A percentile compares a stretch with the other conserved stretches of the same genome.
phyloP scores from a whole-genome alignment of 225 moss, liverwort and hornwort species.

The Polytrichum formosum region DNA sequence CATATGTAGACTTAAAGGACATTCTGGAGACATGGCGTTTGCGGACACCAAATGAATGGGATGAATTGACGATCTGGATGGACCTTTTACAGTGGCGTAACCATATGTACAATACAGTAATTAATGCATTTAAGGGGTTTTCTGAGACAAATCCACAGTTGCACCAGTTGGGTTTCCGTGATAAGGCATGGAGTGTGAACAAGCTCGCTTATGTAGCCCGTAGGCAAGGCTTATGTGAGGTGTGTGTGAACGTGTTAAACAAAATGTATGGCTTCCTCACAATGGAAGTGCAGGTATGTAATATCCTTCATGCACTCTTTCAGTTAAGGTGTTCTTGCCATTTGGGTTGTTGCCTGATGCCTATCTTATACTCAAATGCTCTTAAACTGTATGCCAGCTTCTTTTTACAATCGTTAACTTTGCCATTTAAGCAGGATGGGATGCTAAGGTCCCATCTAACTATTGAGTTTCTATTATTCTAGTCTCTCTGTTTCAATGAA shows the following conservation, averaged over 20 bases:
- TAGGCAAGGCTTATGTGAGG: slow-evolving; percentile 92
- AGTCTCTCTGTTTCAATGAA: too few species aligned
- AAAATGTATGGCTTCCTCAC: slow-evolving; percentile 99
- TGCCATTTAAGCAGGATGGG: too few species aligned
- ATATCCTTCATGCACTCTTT: not conserved
- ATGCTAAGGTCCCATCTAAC: too few species aligned
- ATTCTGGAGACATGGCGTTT: slow-evolving; percentile 98
- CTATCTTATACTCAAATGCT: not conserved
- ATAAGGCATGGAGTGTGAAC: slow-evolving; percentile 99
- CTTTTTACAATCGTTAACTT: too few species aligned
- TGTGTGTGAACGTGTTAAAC: slow-evolving; percentile 93
- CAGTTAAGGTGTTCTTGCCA: too few species aligned
- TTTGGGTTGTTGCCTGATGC: too few species aligned
- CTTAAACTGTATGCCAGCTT: not conserved
- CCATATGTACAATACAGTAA: slow-evolving; percentile 98
- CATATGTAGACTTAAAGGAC: slow-evolving; percentile 94
- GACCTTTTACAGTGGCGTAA: slow-evolving; percentile 96
- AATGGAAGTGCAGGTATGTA: slow-evolving; percentile 92
- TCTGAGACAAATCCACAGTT: slow-evolving; percentile 92
- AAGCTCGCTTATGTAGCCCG: slow-evolving; percentile 97
- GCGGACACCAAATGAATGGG: slow-evolving; percentile 98
- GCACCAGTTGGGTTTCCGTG: slow-evolving; percentile 94
- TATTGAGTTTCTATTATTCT: too few species aligned
- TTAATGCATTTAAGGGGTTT: slow-evolving; percentile 86
- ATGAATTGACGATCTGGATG: slow-evolving; percentile 94